A percentile compares a stretch with the other conserved stretches of the same genome.
Evolutionary conservation across 83 land plant genomes (phyloP).

Genomic region (Thuja plicata): DNA sequence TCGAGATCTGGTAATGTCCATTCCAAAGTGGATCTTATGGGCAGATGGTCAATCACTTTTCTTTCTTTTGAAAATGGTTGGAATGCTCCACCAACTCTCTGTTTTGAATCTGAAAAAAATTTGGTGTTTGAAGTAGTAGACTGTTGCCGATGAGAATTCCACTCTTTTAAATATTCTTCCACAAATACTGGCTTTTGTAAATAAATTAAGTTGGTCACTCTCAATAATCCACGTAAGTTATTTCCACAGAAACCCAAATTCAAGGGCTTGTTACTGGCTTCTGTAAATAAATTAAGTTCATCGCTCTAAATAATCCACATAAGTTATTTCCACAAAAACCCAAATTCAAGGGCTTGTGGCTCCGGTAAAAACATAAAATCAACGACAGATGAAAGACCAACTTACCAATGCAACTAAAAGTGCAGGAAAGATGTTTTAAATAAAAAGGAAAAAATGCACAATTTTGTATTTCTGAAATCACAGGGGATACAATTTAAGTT

Average conservation of each 20-base stretch:
- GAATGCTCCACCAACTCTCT: constrained; percentile 18
- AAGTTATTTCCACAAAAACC: too few relatives aligned
- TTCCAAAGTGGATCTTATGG: constrained; percentile 4
- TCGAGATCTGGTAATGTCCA: constrained; percentile 16
- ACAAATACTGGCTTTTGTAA: not conserved
- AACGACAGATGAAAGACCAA: not conserved
- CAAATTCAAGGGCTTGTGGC: too few relatives aligned
- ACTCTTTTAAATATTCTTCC: constrained; percentile 1
- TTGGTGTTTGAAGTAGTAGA: constrained; percentile 19
- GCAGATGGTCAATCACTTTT: constrained; percentile 20
- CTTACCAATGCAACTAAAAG: constrained; percentile 8
- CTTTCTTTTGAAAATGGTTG: constrained; percentile 17
- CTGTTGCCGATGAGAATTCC: constrained; percentile 10
- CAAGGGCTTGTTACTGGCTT: too few relatives aligned
- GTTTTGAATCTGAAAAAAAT: constrained; percentile 18
- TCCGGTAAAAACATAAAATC: not conserved
- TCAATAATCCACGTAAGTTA: too few relatives aligned
- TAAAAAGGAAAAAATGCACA: not conserved
- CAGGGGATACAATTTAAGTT: too few relatives aligned
- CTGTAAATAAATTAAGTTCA: too few relatives aligned
- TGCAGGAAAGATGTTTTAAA: not conserved
- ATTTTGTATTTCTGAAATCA: too few relatives aligned
- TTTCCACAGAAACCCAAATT: not conserved
- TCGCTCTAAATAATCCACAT: too few relatives aligned
- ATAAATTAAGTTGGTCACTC: not conserved